Conservation (phyloP, 2,329 filamentous ascomycete genomes). For the Venturia nashicola region DNA sequence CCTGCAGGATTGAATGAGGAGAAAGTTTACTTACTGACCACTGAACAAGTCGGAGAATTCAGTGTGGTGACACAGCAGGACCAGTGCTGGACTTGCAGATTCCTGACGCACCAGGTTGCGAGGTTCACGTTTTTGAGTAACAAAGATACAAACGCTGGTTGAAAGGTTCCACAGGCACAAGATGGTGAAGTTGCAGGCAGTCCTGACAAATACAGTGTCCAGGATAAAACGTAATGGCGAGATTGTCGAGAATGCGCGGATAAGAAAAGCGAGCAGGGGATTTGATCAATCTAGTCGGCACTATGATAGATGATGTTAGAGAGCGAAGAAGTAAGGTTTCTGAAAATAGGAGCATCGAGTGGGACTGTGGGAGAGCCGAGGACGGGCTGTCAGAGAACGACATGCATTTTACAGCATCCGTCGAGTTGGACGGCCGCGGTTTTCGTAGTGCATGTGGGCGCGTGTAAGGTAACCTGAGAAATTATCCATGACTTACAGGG, state of each 20-base stretch:
- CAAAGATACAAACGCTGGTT: neutral
- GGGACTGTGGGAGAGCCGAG: neutral
- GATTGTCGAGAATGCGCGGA: neutral
- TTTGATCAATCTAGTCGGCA: neutral
- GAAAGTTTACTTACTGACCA: neutral
- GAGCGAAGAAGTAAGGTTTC: neutral
- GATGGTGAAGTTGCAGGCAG: neutral
- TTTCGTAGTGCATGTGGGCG: slow-evolving; percentile 9
- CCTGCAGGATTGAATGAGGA: neutral
- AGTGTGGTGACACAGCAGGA: slow-evolving; percentile 1
- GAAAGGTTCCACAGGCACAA: neutral
- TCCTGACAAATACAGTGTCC: neutral
- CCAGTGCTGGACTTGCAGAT: neutral
- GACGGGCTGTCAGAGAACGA: neutral
- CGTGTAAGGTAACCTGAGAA: slow-evolving; percentile 4
- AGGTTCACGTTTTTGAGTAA: slow-evolving; percentile 9
- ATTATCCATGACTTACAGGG: neutral
- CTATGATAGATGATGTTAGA: neutral
- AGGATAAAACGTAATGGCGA: neutral
- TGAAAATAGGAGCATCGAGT: neutral
- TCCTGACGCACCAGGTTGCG: slow-evolving; percentile 2
- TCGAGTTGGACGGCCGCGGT: slow-evolving; percentile 6
- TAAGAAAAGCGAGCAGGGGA: neutral
- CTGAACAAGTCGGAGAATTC: neutral
- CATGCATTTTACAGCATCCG: neutral